Conservation (phyloP, 805 yeast genomes). For the Lipomyces sp. region DNA sequence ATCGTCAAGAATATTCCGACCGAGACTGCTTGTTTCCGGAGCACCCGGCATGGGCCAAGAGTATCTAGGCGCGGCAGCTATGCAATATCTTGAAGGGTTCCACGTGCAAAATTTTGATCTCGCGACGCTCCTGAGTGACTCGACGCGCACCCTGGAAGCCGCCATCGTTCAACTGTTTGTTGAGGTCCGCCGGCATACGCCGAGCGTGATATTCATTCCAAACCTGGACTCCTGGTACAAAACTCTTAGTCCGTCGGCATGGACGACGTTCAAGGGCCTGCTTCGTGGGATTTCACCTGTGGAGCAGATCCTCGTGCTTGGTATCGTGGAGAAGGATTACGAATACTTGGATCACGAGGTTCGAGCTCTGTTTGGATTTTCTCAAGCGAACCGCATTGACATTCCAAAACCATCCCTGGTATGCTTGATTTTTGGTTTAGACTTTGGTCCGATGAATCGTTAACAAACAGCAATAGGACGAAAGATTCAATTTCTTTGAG, state of each 20-base stretch:
- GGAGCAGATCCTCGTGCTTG: conserved; percentile 73
- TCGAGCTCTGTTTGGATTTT: conserved; percentile 56
- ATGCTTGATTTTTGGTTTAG: not conserved
- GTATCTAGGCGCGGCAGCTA: conserved; percentile 75
- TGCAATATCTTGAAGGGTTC: conserved; percentile 81
- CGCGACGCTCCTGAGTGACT: conserved; percentile 70
- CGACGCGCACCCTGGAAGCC: conserved; percentile 78
- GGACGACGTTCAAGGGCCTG: conserved; percentile 66
- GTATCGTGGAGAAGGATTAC: conserved; percentile 53
- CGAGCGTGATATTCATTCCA: conserved; percentile 80
- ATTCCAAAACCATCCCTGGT: conserved; percentile 43
- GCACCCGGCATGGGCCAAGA: conserved; percentile 79
- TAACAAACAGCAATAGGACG: conserved; percentile 32
- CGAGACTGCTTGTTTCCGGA: conserved; percentile 74
- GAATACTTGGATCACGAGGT: conserved; percentile 48
- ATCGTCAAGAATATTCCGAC: conserved; percentile 72
- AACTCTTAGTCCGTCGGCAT: conserved; percentile 65
- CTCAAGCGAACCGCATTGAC: conserved; percentile 48
- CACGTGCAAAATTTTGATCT: conserved; percentile 84
- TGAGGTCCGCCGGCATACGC: conserved; percentile 87
- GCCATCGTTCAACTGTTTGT: conserved; percentile 75
- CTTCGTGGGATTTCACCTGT: conserved; percentile 63
- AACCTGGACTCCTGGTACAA: conserved; percentile 72
- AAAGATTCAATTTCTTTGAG: conserved; percentile 57
- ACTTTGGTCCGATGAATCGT: not conserved